A percentile compares a stretch with the other conserved stretches of the same genome.
Conservation (phyloP, 176 grass and related monocot genomes). For the Juncus effusus region DNA sequence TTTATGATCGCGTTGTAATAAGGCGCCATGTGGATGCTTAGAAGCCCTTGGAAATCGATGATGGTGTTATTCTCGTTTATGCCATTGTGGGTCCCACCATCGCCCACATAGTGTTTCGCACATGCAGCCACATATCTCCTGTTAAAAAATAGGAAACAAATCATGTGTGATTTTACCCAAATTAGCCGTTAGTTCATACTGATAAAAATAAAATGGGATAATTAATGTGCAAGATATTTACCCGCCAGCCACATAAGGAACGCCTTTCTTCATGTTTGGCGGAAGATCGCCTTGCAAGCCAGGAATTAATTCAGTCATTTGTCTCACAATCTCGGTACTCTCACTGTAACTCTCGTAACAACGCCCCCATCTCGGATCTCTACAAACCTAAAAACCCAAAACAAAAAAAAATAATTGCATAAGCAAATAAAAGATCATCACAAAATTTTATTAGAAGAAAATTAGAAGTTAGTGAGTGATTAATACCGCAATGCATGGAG, state of each 20-base stretch:
- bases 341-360: conserved; percentile 36
- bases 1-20: conserved; percentile 28
- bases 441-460: background rate
- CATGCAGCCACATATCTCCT: conserved; percentile 22
- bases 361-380: conserved; percentile 38
- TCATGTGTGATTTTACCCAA: background rate
- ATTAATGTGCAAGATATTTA: conserved; percentile 2
- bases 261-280: conserved; percentile 21
- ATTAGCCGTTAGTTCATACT: background rate
- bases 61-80: background rate
- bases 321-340: conserved; percentile 23
- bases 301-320: conserved; percentile 26
- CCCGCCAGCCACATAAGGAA: conserved; percentile 40
- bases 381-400: conserved; percentile 28
- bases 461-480: background rate
- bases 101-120: conserved; percentile 24
- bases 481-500: conserved; percentile 33
- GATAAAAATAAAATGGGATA: conserved; percentile 4
- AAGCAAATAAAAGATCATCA: conserved; percentile 1
- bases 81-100: conserved; percentile 27
- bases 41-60: conserved; percentile 15
- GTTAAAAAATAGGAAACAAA: background rate
- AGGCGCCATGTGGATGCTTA: conserved; percentile 23
- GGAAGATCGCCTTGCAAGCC: conserved; percentile 23
- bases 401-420: conserved; percentile 1